Evolutionary conservation across 192 early-diverging fungal species (phyloP).

Genomic region (Backusella westeae): DNA sequence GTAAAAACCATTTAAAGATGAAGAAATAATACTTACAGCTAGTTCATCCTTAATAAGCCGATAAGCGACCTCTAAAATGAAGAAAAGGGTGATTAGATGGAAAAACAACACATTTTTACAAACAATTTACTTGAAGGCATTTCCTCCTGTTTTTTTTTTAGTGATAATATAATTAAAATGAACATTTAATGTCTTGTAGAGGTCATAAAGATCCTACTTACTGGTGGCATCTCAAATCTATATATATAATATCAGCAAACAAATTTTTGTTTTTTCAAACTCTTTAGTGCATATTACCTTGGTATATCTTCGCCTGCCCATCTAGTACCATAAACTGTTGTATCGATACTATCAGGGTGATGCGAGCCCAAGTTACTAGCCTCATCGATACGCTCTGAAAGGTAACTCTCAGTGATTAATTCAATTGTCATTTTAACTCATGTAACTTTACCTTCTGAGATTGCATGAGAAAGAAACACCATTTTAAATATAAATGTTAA

Average conservation of each 20-base stretch:
- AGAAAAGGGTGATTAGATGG: background rate
- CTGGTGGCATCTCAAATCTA: slow-evolving; percentile 34
- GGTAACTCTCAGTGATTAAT: no score
- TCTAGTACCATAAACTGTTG: slow-evolving; percentile 31
- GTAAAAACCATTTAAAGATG: background rate
- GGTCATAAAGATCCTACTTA: slow-evolving; percentile 10
- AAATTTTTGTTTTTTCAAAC: background rate
- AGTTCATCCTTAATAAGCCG: slow-evolving; percentile 37
- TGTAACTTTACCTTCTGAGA: slow-evolving; percentile 19
- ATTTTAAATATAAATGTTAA: slow-evolving; percentile 4
- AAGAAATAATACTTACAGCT: slow-evolving; percentile 12
- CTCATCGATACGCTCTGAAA: slow-evolving; percentile 24
- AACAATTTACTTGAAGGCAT: slow-evolving; percentile 31
- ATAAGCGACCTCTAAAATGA: slow-evolving; percentile 27
- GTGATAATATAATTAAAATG: background rate
- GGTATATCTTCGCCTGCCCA: slow-evolving; percentile 33
- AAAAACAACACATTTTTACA: background rate
- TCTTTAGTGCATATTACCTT: slow-evolving; percentile 8
- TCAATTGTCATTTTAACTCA: background rate
- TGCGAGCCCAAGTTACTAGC: slow-evolving; percentile 5
- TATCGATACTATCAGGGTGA: slow-evolving; percentile 16
- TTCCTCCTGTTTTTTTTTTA: slow-evolving; percentile 19
- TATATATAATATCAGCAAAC: background rate
- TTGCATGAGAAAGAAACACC: slow-evolving; percentile 26
- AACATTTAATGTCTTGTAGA: background rate